Conservation (phyloP, 495 filamentous ascomycete species). For the Staphylotrichum longicolle region DNA sequence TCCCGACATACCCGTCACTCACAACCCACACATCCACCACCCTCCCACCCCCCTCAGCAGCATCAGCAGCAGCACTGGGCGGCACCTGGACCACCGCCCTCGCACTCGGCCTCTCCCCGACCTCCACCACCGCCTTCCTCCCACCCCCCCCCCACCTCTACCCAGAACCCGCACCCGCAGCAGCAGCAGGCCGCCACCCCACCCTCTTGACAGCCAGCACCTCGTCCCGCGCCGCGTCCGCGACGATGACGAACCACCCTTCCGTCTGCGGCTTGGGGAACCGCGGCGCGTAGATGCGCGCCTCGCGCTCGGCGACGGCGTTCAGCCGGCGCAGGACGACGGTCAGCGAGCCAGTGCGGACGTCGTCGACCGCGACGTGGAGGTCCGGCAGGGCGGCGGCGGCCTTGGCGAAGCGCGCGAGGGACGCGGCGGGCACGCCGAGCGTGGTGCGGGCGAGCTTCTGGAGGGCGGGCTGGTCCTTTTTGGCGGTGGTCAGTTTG, state of each 20-base stretch:
- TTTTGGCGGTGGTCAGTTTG: not conserved
- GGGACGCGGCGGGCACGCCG: conserved; percentile 31
- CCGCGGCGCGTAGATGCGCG: conserved; percentile 74
- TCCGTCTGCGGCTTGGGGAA: conserved; percentile 96
- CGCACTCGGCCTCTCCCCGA: conserved; percentile 42
- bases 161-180: not conserved
- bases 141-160: conserved; percentile 18
- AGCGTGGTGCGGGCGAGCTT: conserved; percentile 42
- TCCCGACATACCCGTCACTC: conserved; percentile 83
- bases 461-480: not conserved
- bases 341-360: conserved; percentile 60
- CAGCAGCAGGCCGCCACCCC: conserved; percentile 56
- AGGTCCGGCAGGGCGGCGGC: conserved; percentile 64
- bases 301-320: conserved; percentile 56
- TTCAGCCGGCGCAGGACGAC: conserved; percentile 68
- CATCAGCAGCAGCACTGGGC: conserved; percentile 36
- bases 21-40: conserved; percentile 69
- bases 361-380: conserved; percentile 56
- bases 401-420: conserved; percentile 55
- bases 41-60: conserved; percentile 37
- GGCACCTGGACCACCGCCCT: conserved; percentile 59
- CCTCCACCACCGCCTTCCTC: conserved; percentile 24
- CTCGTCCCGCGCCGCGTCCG: conserved; percentile 64
- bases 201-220: conserved; percentile 81
- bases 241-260: conserved; percentile 83